Evolutionary conservation across 2,329 filamentous ascomycete genomes (phyloP).

Genomic region (Fusarium veterinarium): DNA sequence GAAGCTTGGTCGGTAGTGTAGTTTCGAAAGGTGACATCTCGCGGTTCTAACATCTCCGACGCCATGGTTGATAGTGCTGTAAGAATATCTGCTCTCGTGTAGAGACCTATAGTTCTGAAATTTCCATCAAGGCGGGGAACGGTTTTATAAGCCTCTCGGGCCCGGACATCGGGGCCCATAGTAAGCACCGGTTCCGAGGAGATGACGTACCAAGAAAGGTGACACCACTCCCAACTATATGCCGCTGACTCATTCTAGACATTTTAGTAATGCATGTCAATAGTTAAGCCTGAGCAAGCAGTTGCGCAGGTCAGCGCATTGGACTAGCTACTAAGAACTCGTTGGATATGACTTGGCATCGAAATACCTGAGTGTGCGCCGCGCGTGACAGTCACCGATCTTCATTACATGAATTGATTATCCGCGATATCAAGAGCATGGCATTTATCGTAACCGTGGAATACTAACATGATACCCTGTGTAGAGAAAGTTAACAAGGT

Average conservation of each 20-base stretch:
- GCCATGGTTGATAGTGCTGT: background rate
- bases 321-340: no score
- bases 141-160: background rate
- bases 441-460: rapidly evolving
- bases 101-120: background rate
- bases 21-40: slow-evolving; percentile 3
- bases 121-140: rapidly evolving
- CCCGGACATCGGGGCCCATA: background rate
- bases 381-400: no score
- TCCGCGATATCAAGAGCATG: background rate
- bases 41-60: background rate
- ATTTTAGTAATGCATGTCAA: rapidly evolving
- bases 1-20: slow-evolving; percentile 7
- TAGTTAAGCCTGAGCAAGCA: rapidly evolving
- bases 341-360: background rate
- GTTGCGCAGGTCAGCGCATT: background rate
- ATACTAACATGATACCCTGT: background rate
- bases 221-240: rapidly evolving
- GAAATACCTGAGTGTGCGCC: no score
- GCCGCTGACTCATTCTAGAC: rapidly evolving
- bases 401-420: no score
- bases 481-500: background rate
- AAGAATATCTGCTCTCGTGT: rapidly evolving
- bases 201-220: background rate
- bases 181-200: background rate